Evolutionary conservation across 192 early-diverging fungal genomes (phyloP).

Genomic region (Coemansia furcata): DNA sequence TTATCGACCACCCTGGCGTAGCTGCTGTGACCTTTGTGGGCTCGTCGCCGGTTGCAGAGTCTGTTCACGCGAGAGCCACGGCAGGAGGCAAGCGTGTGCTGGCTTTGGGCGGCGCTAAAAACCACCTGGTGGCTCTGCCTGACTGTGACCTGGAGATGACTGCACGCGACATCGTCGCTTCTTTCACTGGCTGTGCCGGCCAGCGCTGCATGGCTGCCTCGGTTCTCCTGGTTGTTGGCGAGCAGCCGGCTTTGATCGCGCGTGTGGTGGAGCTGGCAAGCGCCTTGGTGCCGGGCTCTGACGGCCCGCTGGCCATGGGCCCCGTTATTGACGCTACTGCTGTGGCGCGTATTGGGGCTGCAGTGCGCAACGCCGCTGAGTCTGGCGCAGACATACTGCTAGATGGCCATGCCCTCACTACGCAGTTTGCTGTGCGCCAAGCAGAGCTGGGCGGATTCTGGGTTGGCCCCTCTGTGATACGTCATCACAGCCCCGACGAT

Average conservation of each 20-base stretch:
- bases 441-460: conserved; percentile 59
- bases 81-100: conserved; percentile 66
- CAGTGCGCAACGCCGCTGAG: conserved; percentile 56
- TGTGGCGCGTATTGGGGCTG: conserved; percentile 60
- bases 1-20: conserved; percentile 63
- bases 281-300: conserved; percentile 56
- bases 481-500: conserved; percentile 59
- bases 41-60: conserved; percentile 71
- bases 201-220: conserved; percentile 78
- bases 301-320: conserved; percentile 57
- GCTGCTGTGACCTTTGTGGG: conserved; percentile 79
- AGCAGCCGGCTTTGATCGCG: conserved; percentile 63
- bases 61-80: conserved; percentile 51
- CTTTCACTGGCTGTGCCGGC: conserved; percentile 74
- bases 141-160: conserved; percentile 78
- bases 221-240: conserved; percentile 69
- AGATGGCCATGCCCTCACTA: conserved; percentile 62
- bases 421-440: conserved; percentile 37
- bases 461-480: conserved; percentile 71
- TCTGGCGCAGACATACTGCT: conserved; percentile 64
- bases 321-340: conserved; percentile 72
- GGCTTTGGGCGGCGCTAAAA: conserved; percentile 72
- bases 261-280: conserved; percentile 60
- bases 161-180: conserved; percentile 72
- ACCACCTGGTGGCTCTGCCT: conserved; percentile 75